Evolutionary conservation across 192 early-diverging fungal species (phyloP), one percentile per base, ranked within the genome.

Genomic region (Gryganskiella cystojenkinii): DNA sequence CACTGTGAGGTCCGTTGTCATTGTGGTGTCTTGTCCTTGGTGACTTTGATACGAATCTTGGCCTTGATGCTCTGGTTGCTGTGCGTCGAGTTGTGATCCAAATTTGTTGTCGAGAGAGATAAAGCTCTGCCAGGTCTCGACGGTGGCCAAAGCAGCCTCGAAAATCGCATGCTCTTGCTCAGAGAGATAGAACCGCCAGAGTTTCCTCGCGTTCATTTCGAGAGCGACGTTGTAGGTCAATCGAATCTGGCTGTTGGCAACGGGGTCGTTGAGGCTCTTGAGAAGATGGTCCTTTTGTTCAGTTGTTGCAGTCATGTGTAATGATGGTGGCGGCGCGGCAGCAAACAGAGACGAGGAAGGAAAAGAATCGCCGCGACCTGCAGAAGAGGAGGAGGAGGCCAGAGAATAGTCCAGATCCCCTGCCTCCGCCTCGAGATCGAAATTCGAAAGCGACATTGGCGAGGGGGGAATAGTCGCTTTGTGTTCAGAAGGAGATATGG

Each of bases 61-160:
- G n/a, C n/a, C 51, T 25, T 49, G 35, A 1, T 31, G 17, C 15
- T 81, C 56, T 50, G 63, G 60, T 5, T 61, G 56, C 22, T 37
- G 54, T 30, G 55, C 44, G 34, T 80, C 51, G 44, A 66, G 52
- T 30, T 54, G 57, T 15, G 46, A 44, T 17, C 50, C 49, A 28
- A 71, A 65, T 3, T 60, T 56, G 71, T 33, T 53, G 49, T 72
- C 67, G 17, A 76, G 76, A 24, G 75, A 75, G 34, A 83, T 83
- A 28, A 83, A 83, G 60, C 62, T 66, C 22, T 57, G 61, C 82
- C 82, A 83, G 17, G 63, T 69, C 4, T 80, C 68, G 3, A 78
- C 19, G 45, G 40, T 69, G n/a, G 67, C 53, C 19, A 83, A 56
- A 7, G 82, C 82, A 10, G 65, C 56, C 37, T 80, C 64, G 55